phyloP scores from a whole-genome alignment of 169 alveolate species.

The Plasmodium coatneyi region DNA sequence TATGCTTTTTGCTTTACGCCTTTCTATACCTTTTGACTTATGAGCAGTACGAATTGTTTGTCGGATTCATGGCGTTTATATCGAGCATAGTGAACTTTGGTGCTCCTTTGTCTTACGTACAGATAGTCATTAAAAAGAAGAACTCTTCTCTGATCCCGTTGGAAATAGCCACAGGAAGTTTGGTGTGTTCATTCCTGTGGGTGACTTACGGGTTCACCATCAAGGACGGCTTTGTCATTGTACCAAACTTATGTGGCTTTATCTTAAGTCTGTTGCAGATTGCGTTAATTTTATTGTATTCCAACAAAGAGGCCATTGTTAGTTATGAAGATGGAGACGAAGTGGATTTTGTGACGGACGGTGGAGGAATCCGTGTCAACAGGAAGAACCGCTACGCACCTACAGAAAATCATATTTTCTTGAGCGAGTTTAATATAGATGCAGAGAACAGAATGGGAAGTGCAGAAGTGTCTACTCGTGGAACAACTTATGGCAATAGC shows the following conservation, averaged over 20 bases:
- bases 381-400: background rate
- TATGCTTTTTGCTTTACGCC: conserved; percentile 31
- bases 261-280: conserved; percentile 46
- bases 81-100: conserved; percentile 58
- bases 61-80: conserved; percentile 38
- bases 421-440: conserved; percentile 29
- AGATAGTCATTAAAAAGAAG: conserved; percentile 76
- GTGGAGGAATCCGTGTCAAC: background rate
- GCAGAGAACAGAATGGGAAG: background rate
- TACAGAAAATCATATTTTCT: conserved; percentile 19
- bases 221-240: conserved; percentile 81
- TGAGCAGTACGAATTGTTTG: conserved; percentile 51
- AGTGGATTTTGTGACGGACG: background rate
- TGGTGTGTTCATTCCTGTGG: conserved; percentile 80
- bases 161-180: conserved; percentile 82
- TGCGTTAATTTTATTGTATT: conserved; percentile 24
- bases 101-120: conserved; percentile 81
- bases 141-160: conserved; percentile 83
- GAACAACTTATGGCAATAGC: background rate
- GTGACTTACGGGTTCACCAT: conserved; percentile 83
- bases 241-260: conserved; percentile 81
- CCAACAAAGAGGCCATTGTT: conserved; percentile 16
- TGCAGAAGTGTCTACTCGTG: background rate
- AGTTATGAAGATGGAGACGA: background rate
- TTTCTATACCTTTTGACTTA: conserved; percentile 29